Base-by-base conservation (phyloP, 2,329 filamentous ascomycete genomes). In the Alternaria sp. region DNA sequence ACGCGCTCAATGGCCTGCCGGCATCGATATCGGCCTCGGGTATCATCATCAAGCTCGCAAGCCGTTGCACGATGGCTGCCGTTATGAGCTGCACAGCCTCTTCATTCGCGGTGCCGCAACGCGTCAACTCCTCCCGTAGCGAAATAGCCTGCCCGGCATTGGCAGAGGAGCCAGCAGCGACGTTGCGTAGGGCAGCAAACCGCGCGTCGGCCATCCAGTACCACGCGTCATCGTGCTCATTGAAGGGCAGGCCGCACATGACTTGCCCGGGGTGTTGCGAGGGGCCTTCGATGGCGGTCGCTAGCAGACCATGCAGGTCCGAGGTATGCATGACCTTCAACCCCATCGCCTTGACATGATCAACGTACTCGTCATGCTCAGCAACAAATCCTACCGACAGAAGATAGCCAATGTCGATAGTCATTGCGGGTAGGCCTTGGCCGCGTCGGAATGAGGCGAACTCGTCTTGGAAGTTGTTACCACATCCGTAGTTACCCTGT, bases 351-450 rank as follows among this genome's bases (percentile, higher is more conserved):
- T 59, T 59, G 26, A 59, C 56, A 16, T 59, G 56, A 36, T 59
- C 56, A 26, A 54, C 56, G 20, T 59, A 59, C 22, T 54, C 51
- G 36, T 59, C 56, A 12, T 54, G 44, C 36, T 68, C 59, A 9
- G 65, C 63, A 12, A 1, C 83, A 81, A 60, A 63, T 0, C 69
- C 70, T 6, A 68, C 62, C 4, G 62, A 61, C 30, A 63, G 20
- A 6, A 71, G 59, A 11, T 64, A 59, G 12, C 61, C 62, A 14
- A 72, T 54, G 20, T 68, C 57, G 46, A 71, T 59, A 18, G 65
- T 82, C 78, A 24, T 39, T n/a, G 81, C 83, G 3, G 80, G 77
- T 2, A 68, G 61, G 3, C 69, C 65, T 18, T 53, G 63, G 14
- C 30, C 41, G 26, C 51, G 59, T 4, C 68, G 64, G 46, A 65